Conservation (phyloP, 2,329 filamentous ascomycete species). For the Penicillium sp. region DNA sequence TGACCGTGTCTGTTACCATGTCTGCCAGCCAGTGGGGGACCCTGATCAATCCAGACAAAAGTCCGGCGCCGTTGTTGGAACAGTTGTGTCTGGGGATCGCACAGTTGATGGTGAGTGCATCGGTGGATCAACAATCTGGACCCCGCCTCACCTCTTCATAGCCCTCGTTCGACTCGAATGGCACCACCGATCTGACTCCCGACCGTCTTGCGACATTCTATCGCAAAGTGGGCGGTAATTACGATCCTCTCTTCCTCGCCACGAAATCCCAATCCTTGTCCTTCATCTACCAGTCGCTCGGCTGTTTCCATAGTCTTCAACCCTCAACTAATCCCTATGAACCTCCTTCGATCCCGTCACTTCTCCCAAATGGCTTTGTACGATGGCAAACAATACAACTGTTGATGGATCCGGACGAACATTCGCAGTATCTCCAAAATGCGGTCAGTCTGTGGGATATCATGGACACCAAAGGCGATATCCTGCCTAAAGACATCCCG, state of each 20-base stretch:
- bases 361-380: slow-evolving; percentile 79
- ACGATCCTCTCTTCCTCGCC: slow-evolving; percentile 71
- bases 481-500: slow-evolving; percentile 57
- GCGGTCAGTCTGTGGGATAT: slow-evolving; percentile 73
- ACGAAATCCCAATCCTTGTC: slow-evolving; percentile 70
- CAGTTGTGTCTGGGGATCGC: slow-evolving; percentile 64
- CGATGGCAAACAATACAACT: slow-evolving; percentile 92
- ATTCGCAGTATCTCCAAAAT: slow-evolving; percentile 74
- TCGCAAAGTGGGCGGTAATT: slow-evolving; percentile 66
- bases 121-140: background rate
- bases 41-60: slow-evolving; percentile 63
- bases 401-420: slow-evolving; percentile 78
- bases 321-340: slow-evolving; percentile 64
- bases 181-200: slow-evolving; percentile 48
- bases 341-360: slow-evolving; percentile 70
- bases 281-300: slow-evolving; percentile 86
- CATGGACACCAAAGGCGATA: slow-evolving; percentile 58
- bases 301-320: slow-evolving; percentile 82
- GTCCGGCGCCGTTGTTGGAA: slow-evolving; percentile 60
- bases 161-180: slow-evolving; percentile 31
- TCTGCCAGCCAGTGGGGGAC: slow-evolving; percentile 50
- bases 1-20: slow-evolving; percentile 25
- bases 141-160: slow-evolving; percentile 9
- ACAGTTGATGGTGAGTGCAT: slow-evolving; percentile 60
- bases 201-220: slow-evolving; percentile 72